Percentiles rank a stretch among this genome's conserved stretches.
Conservation (phyloP, 2,329 filamentous ascomycete genomes). For the Trichoderma cornu-damae region DNA sequence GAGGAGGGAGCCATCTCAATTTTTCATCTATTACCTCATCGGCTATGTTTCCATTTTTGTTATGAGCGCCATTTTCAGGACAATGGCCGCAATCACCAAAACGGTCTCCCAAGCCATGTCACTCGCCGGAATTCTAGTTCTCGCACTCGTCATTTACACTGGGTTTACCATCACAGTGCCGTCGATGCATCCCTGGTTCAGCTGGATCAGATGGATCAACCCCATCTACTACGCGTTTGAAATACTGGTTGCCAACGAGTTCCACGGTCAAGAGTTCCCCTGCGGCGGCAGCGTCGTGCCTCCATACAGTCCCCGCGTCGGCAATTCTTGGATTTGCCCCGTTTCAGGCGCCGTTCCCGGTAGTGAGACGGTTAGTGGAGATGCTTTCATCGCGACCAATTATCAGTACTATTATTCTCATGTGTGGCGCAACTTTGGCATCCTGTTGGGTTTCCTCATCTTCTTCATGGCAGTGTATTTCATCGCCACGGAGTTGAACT, state of each 20-base stretch:
- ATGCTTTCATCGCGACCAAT: conserved; percentile 52
- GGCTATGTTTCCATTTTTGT: conserved; percentile 62
- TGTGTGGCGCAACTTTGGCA: conserved; percentile 65
- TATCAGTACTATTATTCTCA: conserved; percentile 55
- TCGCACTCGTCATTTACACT: conserved; percentile 57
- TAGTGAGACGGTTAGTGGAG: conserved; percentile 51
- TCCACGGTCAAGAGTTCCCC: conserved; percentile 51
- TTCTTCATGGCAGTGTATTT: conserved; percentile 62
- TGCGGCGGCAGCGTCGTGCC: conserved; percentile 50
- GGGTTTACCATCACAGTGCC: conserved; percentile 49
- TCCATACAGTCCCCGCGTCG: conserved; percentile 39
- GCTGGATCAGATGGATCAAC: conserved; percentile 72
- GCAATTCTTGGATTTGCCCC: conserved; percentile 48
- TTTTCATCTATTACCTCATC: conserved; percentile 73
- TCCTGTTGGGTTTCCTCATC: conserved; percentile 59
- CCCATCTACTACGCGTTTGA: conserved; percentile 72
- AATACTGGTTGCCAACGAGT: conserved; percentile 67
- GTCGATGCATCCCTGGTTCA: conserved; percentile 66
- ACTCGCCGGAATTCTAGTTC: conserved; percentile 48
- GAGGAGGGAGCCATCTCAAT: conserved; percentile 55
- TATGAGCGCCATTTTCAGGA: conserved; percentile 73
- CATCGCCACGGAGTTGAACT: conserved; percentile 59
- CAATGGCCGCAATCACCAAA: conserved; percentile 64
- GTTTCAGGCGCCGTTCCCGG: conserved; percentile 52
- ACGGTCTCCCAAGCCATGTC: conserved; percentile 57